Conservation (phyloP, 176 grass and related monocot genomes). For the Rhynchospora breviuscula region DNA sequence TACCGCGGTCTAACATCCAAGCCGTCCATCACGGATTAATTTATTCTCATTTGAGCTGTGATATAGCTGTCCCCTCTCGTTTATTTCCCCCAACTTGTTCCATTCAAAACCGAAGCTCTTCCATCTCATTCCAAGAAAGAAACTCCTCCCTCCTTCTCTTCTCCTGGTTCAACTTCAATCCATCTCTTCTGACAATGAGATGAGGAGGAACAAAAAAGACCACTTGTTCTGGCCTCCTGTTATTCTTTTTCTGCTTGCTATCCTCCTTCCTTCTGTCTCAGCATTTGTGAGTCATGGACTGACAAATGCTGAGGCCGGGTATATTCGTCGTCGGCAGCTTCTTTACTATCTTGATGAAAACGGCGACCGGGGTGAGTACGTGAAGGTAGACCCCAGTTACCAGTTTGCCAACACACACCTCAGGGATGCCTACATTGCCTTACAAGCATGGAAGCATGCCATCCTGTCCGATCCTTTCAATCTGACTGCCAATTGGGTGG, state of each 20-base stretch:
- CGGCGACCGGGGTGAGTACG: background rate
- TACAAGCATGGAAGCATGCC: conserved; percentile 66
- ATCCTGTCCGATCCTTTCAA: conserved; percentile 81
- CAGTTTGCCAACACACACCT: conserved; percentile 49
- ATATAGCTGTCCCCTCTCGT: conserved; percentile 24
- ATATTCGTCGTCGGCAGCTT: conserved; percentile 44
- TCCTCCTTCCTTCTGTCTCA: conserved; percentile 10
- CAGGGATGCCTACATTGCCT: conserved; percentile 67
- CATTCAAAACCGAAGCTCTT: background rate
- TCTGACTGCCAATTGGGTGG: conserved; percentile 59
- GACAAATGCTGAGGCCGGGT: conserved; percentile 26
- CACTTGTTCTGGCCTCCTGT: background rate
- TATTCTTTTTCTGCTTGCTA: conserved; percentile 22
- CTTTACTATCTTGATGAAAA: conserved; percentile 30
- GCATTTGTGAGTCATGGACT: conserved; percentile 41
- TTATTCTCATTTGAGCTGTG: conserved; percentile 32
- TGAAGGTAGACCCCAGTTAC: conserved; percentile 40
- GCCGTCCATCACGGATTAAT: conserved; percentile 18
- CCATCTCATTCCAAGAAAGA: background rate
- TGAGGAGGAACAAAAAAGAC: background rate
- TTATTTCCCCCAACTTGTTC: conserved; percentile 1
- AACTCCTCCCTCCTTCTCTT: background rate
- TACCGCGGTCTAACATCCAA: conserved; percentile 8
- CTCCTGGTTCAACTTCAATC: background rate
- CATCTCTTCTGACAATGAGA: conserved; percentile 19